Percentiles rank a stretch among this genome's conserved stretches.
Evolutionary conservation across 2,329 filamentous ascomycete genomes (phyloP).

Genomic region (Dothiorella sarmentorum): DNA sequence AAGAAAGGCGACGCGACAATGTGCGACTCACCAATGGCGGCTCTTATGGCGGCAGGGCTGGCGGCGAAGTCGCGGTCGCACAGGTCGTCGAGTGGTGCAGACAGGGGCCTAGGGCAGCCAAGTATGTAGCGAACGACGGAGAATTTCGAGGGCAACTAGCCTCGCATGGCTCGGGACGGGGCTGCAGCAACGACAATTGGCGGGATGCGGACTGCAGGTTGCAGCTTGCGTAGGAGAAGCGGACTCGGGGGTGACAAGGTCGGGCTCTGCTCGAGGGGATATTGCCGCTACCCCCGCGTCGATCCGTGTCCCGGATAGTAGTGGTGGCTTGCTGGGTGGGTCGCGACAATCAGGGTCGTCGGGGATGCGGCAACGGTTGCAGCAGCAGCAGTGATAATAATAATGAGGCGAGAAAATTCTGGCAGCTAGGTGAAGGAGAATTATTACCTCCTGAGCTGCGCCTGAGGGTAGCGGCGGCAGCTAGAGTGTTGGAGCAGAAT

Average conservation of each 20-base stretch:
- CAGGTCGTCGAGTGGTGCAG: neutral
- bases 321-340: neutral
- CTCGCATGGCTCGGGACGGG: neutral
- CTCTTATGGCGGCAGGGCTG: constrained; percentile 7
- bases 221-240: neutral
- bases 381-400: no score
- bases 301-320: constrained; percentile 1
- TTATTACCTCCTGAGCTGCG: neutral
- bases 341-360: neutral
- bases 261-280: constrained; percentile 12
- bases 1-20: neutral
- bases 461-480: no score
- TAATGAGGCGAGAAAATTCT: no score
- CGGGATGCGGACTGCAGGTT: neutral
- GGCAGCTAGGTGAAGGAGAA: no score
- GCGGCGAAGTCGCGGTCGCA: neutral
- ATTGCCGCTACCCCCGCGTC: constrained; percentile 9
- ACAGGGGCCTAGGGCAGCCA: neutral
- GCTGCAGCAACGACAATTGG: neutral
- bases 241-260: constrained; percentile 10
- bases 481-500: no score
- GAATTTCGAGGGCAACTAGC: neutral
- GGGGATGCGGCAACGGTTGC: no score
- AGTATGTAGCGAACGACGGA: neutral
- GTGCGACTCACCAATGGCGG: constrained; percentile 8